Percentiles rank a stretch among this genome's conserved stretches.
Conservation (phyloP, 164 flowering plant genomes). For the Dillenia turbinata region DNA sequence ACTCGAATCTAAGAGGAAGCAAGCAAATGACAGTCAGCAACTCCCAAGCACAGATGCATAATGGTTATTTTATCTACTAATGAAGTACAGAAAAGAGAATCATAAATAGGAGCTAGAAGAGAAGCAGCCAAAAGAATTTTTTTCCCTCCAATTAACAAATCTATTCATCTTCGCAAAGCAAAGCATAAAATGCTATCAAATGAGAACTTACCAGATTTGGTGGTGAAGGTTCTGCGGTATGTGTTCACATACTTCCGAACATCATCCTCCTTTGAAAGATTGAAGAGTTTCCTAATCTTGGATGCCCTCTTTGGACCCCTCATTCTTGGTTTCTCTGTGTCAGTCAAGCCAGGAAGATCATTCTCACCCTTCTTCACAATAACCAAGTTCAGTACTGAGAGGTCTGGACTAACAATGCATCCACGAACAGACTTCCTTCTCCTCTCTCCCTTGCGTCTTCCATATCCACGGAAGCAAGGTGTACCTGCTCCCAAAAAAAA, state of each 20-base stretch:
- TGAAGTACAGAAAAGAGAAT: too few relatives aligned
- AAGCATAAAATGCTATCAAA: background rate
- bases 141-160: background rate
- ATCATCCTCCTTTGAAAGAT: slow-evolving; percentile 51
- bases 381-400: slow-evolving; percentile 42
- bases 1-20: too few relatives aligned
- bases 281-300: slow-evolving; percentile 42
- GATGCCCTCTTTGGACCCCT: slow-evolving; percentile 56
- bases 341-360: slow-evolving; percentile 52
- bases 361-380: slow-evolving; percentile 54
- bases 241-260: slow-evolving; percentile 48
- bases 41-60: too few relatives aligned
- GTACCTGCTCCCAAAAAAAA: slow-evolving; percentile 20
- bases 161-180: background rate
- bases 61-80: too few relatives aligned
- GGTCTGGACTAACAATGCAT: slow-evolving; percentile 45
- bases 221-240: slow-evolving; percentile 38
- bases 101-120: too few relatives aligned
- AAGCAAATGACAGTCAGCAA: too few relatives aligned
- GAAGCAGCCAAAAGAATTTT: too few relatives aligned
- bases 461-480: slow-evolving; percentile 43
- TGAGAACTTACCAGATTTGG: slow-evolving; percentile 21
- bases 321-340: slow-evolving; percentile 54
- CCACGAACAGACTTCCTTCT: slow-evolving; percentile 50
- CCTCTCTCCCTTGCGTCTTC: slow-evolving; percentile 43